Evolutionary conservation across 75 land plant genomes (phyloP), one percentile per base, ranked within the genome.

Genomic region (Pinus tabuliformis): DNA sequence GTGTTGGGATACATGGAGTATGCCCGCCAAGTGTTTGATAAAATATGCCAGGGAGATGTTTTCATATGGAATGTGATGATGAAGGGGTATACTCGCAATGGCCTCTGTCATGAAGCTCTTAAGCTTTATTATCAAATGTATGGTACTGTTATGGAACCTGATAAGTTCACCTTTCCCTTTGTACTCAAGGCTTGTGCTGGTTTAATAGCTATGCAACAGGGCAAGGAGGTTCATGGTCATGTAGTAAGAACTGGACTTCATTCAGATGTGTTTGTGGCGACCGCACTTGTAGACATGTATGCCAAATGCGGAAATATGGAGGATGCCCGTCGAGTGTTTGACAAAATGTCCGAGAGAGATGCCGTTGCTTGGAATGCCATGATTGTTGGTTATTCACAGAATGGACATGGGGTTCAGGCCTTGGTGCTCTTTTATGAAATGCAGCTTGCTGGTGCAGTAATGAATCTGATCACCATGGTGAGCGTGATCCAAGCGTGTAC

Each of bases 11-110:
- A 5, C 13, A 21, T 64, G 18, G 39, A 64, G 18, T 15, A 72
- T 56, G 74, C 74, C 4, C 22, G 58, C 21, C 58, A n/a, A 54
- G 18, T 72, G 54, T 72, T 72, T 26, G 74, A 72, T 3, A 56
- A 72, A 56, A 56, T 72, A 56, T 28, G 1, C 33, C 14, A 21
- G 0, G 21, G 30, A 57, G 81, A 87, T 76, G 73, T 81, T 3
- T 79, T 76, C 57, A 56, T 75, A 17, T 78, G 82, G 75, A 81
- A 78, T 71, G 73, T 76, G 8, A 87, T 87, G 79, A 87, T 87
- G 28, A 80, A 75, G 61, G 89, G 61, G 24, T 81, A 84, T 76
- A 64, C 76, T 1, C 21, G 18, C 24, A 78, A 75, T 81, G 83
- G 81, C 0, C 70, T 57, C 8, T 24, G 60, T 30, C 62, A 68